phyloP scores from a whole-genome alignment of 768 basidiomycete genomes.

The Leccinum arenicola region DNA sequence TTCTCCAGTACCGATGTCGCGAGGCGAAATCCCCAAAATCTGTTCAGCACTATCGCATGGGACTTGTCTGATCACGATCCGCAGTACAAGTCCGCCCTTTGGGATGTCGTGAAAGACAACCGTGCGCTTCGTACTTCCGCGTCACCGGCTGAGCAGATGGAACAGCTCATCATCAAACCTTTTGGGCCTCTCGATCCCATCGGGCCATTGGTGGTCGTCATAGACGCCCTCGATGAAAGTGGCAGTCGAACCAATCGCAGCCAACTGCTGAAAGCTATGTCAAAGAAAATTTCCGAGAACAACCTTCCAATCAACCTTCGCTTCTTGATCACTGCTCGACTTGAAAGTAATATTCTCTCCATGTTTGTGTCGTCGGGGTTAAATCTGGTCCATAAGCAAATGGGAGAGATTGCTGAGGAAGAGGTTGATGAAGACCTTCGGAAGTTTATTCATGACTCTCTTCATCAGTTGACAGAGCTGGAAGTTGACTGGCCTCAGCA shows the following conservation, averaged over 20 bases:
- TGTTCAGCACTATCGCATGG: no score
- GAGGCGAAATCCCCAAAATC: no score
- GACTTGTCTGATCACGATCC: no score
- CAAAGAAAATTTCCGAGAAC: background rate
- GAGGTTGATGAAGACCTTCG: background rate
- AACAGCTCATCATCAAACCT: background rate
- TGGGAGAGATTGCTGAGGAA: background rate
- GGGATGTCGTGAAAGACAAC: no score
- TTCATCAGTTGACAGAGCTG: background rate
- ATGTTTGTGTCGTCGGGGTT: fast-evolving
- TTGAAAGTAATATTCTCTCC: background rate
- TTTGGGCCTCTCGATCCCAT: background rate
- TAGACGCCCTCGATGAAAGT: background rate
- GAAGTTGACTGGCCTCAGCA: background rate
- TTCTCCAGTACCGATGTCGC: no score
- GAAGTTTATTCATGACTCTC: background rate
- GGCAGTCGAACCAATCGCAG: background rate
- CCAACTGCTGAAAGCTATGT: background rate
- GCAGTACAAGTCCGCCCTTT: no score
- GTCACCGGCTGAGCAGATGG: background rate
- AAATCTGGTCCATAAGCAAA: background rate
- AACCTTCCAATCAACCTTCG: background rate
- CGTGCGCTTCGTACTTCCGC: no score
- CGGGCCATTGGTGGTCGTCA: background rate
- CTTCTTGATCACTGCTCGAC: no score